Evolutionary conservation across 768 basidiomycete species (phyloP).

Genomic region (Lentinula detonsa): DNA sequence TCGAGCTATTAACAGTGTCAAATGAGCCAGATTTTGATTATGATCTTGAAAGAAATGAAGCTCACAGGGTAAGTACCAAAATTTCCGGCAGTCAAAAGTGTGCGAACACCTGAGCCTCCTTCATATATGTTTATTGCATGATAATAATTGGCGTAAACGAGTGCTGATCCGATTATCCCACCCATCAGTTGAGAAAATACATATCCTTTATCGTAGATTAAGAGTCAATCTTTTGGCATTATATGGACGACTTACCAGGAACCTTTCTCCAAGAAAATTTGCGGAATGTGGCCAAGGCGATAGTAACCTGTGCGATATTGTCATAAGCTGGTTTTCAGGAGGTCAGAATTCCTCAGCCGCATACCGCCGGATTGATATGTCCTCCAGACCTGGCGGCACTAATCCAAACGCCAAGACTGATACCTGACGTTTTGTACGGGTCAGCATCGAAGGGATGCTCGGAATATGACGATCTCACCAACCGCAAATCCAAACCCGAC

Average conservation of each 20-base stretch:
- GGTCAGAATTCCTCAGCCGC: not conserved
- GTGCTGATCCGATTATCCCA: conserved; percentile 52
- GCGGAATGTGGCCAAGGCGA: conserved; percentile 62
- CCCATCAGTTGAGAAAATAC: conserved; percentile 63
- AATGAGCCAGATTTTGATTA: not conserved
- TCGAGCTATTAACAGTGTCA: not conserved
- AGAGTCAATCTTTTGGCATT: not conserved
- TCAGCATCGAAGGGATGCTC: not conserved
- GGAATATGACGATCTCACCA: conserved; percentile 18
- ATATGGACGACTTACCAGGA: conserved; percentile 30
- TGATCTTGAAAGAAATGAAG: not conserved
- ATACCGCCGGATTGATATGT: conserved; percentile 35
- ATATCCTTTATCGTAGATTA: conserved; percentile 27
- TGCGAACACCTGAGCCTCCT: conserved; percentile 50
- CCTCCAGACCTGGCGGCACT: conserved; percentile 44
- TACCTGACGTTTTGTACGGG: conserved; percentile 19
- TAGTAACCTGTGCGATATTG: conserved; percentile 45
- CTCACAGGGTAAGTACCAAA: conserved; percentile 37
- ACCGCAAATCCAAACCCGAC: conserved; percentile 39
- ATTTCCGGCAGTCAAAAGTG: conserved; percentile 47
- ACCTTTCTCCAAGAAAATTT: conserved; percentile 80
- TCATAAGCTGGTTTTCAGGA: not conserved
- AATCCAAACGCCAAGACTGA: conserved; percentile 43
- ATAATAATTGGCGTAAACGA: conserved; percentile 63
- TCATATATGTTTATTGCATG: conserved; percentile 65